A percentile compares a stretch with the other conserved stretches of the same genome.
phyloP scores from a whole-genome alignment of 352 stramenopile genomes.

The Phytophthora pinifolia region DNA sequence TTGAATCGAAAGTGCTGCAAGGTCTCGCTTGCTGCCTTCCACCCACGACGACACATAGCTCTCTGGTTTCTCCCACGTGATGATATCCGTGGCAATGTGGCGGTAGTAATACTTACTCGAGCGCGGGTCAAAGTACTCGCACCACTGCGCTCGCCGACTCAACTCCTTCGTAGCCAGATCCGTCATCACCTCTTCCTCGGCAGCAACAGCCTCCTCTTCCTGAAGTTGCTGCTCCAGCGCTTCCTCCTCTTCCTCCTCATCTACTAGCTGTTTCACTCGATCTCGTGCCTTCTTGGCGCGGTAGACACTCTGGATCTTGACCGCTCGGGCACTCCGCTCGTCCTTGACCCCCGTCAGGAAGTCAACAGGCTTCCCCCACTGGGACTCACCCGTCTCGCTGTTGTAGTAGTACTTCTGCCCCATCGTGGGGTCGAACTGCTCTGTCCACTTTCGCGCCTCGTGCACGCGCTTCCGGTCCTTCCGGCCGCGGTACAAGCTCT shows the following conservation, averaged over 20 bases:
- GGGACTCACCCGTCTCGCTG: slow-evolving; percentile 29
- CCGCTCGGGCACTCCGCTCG: slow-evolving; percentile 33
- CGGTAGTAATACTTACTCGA: slow-evolving; percentile 33
- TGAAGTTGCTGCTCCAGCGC: slow-evolving; percentile 16
- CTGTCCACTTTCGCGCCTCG: slow-evolving; percentile 39
- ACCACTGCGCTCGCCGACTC: slow-evolving; percentile 37
- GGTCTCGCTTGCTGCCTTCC: slow-evolving; percentile 30
- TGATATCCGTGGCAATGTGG: slow-evolving; percentile 30
- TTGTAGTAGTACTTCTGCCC: slow-evolving; percentile 57
- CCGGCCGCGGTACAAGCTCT: slow-evolving; percentile 36
- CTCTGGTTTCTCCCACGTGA: slow-evolving; percentile 38
- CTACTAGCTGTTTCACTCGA: slow-evolving; percentile 29
- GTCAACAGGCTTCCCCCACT: slow-evolving; percentile 45
- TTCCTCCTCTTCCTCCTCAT: slow-evolving; percentile 32
- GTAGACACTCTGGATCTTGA: slow-evolving; percentile 61
- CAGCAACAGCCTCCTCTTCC: slow-evolving; percentile 9
- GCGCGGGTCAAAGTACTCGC: slow-evolving; percentile 49
- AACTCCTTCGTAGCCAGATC: not conserved
- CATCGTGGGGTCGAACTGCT: slow-evolving; percentile 47
- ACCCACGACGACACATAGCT: slow-evolving; percentile 11
- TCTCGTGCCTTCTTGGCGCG: slow-evolving; percentile 45
- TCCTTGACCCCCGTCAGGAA: slow-evolving; percentile 37
- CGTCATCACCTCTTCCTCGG: slow-evolving; percentile 4
- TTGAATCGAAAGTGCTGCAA: slow-evolving; percentile 55
- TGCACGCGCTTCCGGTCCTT: slow-evolving; percentile 26